Percentiles rank a stretch among this genome's conserved stretches.
Conservation (phyloP, 345 rosid genomes). For the Rhizophora mangle region DNA sequence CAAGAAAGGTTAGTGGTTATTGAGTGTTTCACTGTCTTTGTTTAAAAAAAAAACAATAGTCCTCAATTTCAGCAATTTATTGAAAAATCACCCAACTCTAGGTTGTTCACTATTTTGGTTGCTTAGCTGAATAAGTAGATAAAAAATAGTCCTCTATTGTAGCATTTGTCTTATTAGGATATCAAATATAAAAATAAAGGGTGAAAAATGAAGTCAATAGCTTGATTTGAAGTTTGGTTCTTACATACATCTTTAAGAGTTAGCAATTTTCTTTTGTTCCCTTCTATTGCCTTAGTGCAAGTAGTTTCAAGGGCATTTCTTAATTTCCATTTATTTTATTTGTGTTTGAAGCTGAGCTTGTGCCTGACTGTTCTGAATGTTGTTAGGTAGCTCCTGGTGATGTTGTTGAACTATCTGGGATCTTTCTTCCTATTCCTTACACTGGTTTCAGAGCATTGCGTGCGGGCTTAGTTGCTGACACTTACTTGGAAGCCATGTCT, state of each 20-base stretch:
- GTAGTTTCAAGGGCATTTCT: neutral
- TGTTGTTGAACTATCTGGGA: slow-evolving; percentile 92
- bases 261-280: neutral
- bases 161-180: neutral
- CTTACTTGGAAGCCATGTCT: slow-evolving; percentile 88
- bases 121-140: too few relatives aligned
- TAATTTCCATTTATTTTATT: neutral
- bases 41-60: neutral
- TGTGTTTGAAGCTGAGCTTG: neutral
- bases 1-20: slow-evolving; percentile 72
- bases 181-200: neutral
- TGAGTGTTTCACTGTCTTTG: slow-evolving; percentile 2
- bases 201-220: neutral
- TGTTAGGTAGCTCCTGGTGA: slow-evolving; percentile 92
- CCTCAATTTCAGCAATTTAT: too few relatives aligned
- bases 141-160: too few relatives aligned
- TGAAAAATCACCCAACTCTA: too few relatives aligned
- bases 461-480: slow-evolving; percentile 98
- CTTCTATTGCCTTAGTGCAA: neutral
- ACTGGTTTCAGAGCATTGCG: slow-evolving; percentile 91
- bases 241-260: neutral
- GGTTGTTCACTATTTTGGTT: too few relatives aligned
- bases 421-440: slow-evolving; percentile 96
- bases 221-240: neutral
- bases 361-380: neutral